Base-by-base conservation (phyloP, 2,329 filamentous ascomycete species). In the Fusarium sp. region DNA sequence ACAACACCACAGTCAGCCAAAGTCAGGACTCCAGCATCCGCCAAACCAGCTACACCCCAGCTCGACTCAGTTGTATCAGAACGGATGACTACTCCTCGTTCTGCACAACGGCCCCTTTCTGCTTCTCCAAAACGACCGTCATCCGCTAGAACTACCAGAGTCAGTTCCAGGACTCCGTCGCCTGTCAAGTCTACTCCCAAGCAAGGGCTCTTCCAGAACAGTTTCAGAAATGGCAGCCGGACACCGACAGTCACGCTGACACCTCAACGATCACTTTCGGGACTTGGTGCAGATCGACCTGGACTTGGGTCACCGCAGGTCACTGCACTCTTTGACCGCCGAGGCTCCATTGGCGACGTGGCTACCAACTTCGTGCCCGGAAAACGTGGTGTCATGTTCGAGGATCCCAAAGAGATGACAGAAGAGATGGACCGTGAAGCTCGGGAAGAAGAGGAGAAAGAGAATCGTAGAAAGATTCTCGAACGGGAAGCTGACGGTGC, bases 301-400 rank as follows among this genome's bases (percentile, higher is more conserved):
- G 92, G 92, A 0, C 85, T 94, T 57, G 92, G 93, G 9, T 95
- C 93, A 1, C 93, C 92, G 7, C 89, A 88, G 54, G 87, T 95
- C 56, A 85, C 91, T 23, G 90, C 89, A 28, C 84, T 94, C 31
- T 85, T 94, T 34, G 91, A 92, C 68, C 88, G 89, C 34, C 87
- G 93, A 50, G 85, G 83, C 46, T 94, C 92, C 2, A 90, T 95
- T 63, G 88, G 90, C 23, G 90, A 94, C 43, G 82, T 86, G 23
- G 87, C 90, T 3, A 82, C 83, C 16, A 81, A 85, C 9, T 94
- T 94, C 73, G 81, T 90, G 28, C 88, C 90, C 37, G 87, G 81
- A 19, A 79, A 66, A 71, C 78, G 69, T 69, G 79, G 53, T 80
- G 83, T 93, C 25, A 84, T 86, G 4, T 93, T 93, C 72, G 85